phyloP scores from a whole-genome alignment of 345 rosid species.

The Pugionium dolabratum region DNA sequence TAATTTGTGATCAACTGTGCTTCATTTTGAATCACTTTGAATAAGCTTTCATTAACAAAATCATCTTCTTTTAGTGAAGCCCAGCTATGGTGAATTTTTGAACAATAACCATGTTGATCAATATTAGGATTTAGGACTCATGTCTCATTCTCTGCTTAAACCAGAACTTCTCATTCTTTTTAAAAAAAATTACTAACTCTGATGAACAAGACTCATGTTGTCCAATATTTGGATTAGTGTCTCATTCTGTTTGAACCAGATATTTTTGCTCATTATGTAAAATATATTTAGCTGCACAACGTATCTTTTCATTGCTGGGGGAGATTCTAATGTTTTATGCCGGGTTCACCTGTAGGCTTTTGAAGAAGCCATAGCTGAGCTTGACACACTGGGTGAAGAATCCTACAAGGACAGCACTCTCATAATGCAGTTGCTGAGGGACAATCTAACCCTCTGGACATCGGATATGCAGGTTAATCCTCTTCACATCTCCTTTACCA shows the following conservation, averaged over 20 bases:
- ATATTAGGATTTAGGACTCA: background rate
- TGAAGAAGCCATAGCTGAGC: conserved; percentile 96
- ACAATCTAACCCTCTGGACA: conserved; percentile 97
- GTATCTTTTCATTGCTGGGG: background rate
- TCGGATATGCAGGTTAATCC: conserved; percentile 81
- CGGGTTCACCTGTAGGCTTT: conserved; percentile 54
- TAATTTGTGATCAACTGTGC: background rate
- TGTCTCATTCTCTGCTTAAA: background rate
- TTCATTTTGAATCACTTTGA: conserved; percentile 12
- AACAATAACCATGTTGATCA: background rate
- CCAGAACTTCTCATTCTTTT: background rate
- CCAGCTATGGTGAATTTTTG: background rate
- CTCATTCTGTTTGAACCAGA: no score
- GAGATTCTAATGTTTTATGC: background rate
- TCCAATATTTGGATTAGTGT: no score
- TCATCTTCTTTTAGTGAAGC: background rate
- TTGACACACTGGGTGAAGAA: conserved; percentile 59
- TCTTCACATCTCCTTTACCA: background rate
- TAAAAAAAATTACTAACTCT: no score
- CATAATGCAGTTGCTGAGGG: conserved; percentile 93
- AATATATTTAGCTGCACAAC: background rate
- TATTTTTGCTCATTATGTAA: background rate
- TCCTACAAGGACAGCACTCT: conserved; percentile 78
- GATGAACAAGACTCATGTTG: no score
- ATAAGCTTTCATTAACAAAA: background rate